phyloP scores from a whole-genome alignment of 495 filamentous ascomycete species.

The Penicillium salamii region DNA sequence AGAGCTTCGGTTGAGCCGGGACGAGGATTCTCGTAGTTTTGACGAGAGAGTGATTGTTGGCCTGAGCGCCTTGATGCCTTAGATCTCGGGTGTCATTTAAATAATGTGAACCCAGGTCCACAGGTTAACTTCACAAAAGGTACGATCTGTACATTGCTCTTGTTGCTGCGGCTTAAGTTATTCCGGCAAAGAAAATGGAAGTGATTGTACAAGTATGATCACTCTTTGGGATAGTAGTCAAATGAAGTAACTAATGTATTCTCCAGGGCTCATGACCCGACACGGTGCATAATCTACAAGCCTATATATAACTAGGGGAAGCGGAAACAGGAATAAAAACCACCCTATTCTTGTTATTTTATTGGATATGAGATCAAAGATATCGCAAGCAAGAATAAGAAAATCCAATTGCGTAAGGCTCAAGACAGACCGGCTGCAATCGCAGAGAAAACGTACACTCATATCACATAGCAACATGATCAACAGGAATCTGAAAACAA shows the following conservation, averaged over 20 bases:
- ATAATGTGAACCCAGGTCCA: too few relatives aligned
- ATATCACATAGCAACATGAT: constrained; percentile 25
- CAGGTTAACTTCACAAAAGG: too few relatives aligned
- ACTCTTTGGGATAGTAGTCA: too few relatives aligned
- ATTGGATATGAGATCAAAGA: constrained; percentile 2
- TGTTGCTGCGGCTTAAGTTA: too few relatives aligned
- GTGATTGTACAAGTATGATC: too few relatives aligned
- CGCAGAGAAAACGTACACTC: constrained; percentile 21
- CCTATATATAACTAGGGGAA: too few relatives aligned
- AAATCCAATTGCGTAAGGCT: not conserved
- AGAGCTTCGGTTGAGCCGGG: constrained; percentile 17
- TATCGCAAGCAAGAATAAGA: constrained; percentile 4
- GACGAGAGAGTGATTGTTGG: constrained; percentile 5
- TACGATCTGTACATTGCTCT: too few relatives aligned
- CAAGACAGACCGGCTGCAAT: constrained; percentile 19
- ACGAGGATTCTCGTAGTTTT: constrained; percentile 8
- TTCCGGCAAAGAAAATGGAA: too few relatives aligned
- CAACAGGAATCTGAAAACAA: constrained; percentile 1
- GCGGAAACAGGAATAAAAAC: too few relatives aligned
- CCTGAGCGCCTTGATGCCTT: not conserved
- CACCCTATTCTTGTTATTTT: not conserved
- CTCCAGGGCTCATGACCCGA: too few relatives aligned
- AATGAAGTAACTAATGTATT: too few relatives aligned
- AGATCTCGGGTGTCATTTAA: not conserved
- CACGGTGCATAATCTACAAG: too few relatives aligned